Evolutionary conservation across 371 early-diverging fungal species (phyloP), one percentile per base, ranked within the genome.

Genomic region (Saksenaea oblongispora): DNA sequence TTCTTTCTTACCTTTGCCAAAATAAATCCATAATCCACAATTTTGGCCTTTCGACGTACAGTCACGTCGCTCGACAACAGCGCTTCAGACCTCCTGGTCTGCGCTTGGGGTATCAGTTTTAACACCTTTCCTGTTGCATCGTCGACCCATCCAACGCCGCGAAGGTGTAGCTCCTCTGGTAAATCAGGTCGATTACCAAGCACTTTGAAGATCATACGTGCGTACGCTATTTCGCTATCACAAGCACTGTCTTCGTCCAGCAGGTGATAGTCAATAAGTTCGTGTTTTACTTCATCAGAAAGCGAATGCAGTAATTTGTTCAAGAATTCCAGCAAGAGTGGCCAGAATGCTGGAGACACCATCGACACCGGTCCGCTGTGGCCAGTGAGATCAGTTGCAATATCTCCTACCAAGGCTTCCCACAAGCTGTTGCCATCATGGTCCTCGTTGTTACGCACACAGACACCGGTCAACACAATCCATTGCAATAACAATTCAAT

Each of bases 121-220:
- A 35, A 54, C n/a, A 69, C 54, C 44, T 72, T 60, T 11, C 75
- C 69, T n/a, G 72, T 72, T 9, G 70, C 64, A 31, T 79, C 80
- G 58, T 82, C 83, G 3, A 79, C 68, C 83, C 83, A 82, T 10
- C 83, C 83, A 4, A 79, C 56, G 0, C 83, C 83, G 57, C 76
- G 67, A 57, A 82, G 41, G 35, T 71, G 62, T 9, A 61, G 42
- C 42, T 82, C 83, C 62, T 82, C 83, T 0, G 83, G 83, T 22
- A 82, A 62, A n/a, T 53, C 62, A 8, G 83, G 83, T 11, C 54
- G 39, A 14, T 51, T 24, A 1, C 74, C 75, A 22, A 77, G 31
- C 0, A 70, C 58, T n/a, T 58, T 61, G 2, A 54, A 42, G 17
- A 68, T 58, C 2, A 58, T 55, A 14, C 62, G 56, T 1, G 65